Evolutionary conservation across 1,284 basidiomycete genomes (phyloP).

Genomic region (Cutaneotrichosporon spelunceum): DNA sequence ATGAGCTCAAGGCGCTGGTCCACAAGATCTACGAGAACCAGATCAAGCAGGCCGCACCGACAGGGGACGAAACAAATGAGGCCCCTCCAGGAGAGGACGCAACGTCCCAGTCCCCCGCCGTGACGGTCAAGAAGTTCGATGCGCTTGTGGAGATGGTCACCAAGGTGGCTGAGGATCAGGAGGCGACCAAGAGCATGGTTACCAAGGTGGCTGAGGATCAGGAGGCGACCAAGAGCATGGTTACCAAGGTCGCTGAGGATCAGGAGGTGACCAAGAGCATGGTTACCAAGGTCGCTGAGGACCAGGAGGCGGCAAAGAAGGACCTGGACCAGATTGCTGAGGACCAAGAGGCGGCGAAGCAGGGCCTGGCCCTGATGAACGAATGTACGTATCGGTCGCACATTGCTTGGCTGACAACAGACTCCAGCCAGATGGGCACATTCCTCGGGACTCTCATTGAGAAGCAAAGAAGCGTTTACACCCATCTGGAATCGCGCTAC

Average conservation of each 20-base stretch:
- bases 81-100: too few relatives aligned
- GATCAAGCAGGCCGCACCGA: constrained; percentile 43
- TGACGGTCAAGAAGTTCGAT: constrained; percentile 45
- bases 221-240: constrained; percentile 42
- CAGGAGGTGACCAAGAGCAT: too few relatives aligned
- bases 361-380: constrained; percentile 11
- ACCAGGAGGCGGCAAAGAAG: too few relatives aligned
- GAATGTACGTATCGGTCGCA: neutral
- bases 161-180: constrained; percentile 11
- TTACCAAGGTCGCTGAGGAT: too few relatives aligned
- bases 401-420: neutral
- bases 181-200: constrained; percentile 45
- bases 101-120: too few relatives aligned
- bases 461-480: neutral
- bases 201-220: too few relatives aligned
- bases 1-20: constrained; percentile 30
- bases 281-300: too few relatives aligned
- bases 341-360: constrained; percentile 32
- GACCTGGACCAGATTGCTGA: too few relatives aligned
- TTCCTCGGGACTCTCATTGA: neutral
- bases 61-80: too few relatives aligned
- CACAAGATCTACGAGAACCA: too few relatives aligned
- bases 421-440: neutral
- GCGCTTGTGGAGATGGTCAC: constrained; percentile 40
- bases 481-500: neutral